Percentiles rank a stretch among this genome's conserved stretches.
Evolutionary conservation across 2,329 filamentous ascomycete genomes (phyloP).

Genomic region (Magnaporthiopsis rhizophila): DNA sequence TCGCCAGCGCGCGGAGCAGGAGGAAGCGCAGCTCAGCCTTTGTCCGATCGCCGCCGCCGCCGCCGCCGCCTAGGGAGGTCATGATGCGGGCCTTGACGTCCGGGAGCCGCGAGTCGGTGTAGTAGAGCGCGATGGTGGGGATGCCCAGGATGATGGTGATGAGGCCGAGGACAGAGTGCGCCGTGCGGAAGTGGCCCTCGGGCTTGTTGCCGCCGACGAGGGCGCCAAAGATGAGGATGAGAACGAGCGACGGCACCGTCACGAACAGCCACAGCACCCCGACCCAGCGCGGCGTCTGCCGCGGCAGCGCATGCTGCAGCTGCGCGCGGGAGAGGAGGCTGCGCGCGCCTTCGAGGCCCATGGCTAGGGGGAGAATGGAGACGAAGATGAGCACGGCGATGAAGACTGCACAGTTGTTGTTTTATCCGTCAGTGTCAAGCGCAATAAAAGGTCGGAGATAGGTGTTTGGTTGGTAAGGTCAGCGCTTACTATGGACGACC

Average conservation of each 20-base stretch:
- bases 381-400: conserved; percentile 19
- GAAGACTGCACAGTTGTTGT: conserved; percentile 14
- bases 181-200: conserved; percentile 19
- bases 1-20: conserved; percentile 14
- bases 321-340: conserved; percentile 18
- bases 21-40: conserved; percentile 7
- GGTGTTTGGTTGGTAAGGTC: neutral
- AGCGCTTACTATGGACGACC: conserved; percentile 18
- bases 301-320: conserved; percentile 14
- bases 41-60: neutral
- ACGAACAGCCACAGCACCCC: conserved; percentile 20
- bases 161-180: conserved; percentile 21
- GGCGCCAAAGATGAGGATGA: conserved; percentile 20
- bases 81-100: conserved; percentile 1
- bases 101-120: conserved; percentile 15
- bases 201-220: conserved; percentile 14
- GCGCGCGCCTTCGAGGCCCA: conserved; percentile 20
- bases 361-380: conserved; percentile 19
- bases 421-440: neutral
- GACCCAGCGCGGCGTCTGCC: conserved; percentile 16
- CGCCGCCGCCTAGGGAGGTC: neutral
- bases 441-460: neutral
- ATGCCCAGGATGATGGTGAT: conserved; percentile 5
- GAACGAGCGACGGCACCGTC: conserved; percentile 17
- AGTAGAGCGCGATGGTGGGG: conserved; percentile 16